Conservation (phyloP, 2,329 filamentous ascomycete species). For the Phialocephala sp. region DNA sequence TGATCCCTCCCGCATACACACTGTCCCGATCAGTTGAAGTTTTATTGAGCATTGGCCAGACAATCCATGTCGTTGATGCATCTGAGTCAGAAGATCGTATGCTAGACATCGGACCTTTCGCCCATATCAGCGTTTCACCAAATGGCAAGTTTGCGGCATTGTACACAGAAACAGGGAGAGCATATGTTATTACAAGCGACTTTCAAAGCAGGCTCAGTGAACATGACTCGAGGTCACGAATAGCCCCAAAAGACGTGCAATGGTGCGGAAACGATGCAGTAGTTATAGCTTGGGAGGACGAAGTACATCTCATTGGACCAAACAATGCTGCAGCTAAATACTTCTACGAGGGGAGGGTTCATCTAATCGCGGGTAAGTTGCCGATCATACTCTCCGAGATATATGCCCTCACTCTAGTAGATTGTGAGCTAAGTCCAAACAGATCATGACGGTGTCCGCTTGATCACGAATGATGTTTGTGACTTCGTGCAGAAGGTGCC, state of each 20-base stretch:
- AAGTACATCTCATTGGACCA: conserved; percentile 91
- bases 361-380: conserved; percentile 77
- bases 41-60: conserved; percentile 81
- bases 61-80: conserved; percentile 85
- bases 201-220: conserved; percentile 93
- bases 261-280: conserved; percentile 98
- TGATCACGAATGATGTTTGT: conserved; percentile 93
- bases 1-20: conserved; percentile 87
- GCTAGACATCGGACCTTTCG: conserved; percentile 90
- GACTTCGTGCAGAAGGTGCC: conserved; percentile 97
- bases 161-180: conserved; percentile 82
- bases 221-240: conserved; percentile 86
- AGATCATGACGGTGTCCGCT: conserved; percentile 82
- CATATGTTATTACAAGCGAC: conserved; percentile 93
- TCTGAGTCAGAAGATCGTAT: conserved; percentile 90
- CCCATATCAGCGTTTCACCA: conserved; percentile 87
- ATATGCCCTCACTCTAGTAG: neutral
- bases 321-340: conserved; percentile 77
- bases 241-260: conserved; percentile 83
- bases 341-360: conserved; percentile 90
- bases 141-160: conserved; percentile 88
- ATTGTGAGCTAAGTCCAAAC: conserved; percentile 24
- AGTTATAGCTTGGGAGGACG: conserved; percentile 95
- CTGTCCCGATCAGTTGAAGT: conserved; percentile 94
- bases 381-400: neutral